Base-by-base conservation (phyloP, 768 basidiomycete species). In the Leccinellum rugosiceps region DNA sequence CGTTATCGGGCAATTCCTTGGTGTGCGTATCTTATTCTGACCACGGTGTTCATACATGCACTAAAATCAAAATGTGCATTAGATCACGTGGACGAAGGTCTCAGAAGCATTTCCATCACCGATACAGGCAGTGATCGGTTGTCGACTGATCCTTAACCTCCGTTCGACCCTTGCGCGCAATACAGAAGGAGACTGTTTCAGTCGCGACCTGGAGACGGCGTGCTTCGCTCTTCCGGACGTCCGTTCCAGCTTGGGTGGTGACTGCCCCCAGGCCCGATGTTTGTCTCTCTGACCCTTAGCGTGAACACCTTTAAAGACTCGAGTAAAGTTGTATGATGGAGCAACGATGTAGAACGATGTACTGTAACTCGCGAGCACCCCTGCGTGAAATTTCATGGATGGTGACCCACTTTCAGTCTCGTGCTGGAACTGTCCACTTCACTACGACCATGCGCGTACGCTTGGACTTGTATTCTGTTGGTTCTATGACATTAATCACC, bases 31-130 rank as follows among this genome's bases (percentile, higher is more conserved):
- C 21, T n/a, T 23, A 25, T 13, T 21, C 46, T 28, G 26, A 23
- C 21, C 17, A 6, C 9, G 5, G 14, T 28, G 15, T 25, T 13
- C n/a, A 31, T 31, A 19, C 19, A 9, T 21, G n/a, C 1, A 19
- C 11, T n/a, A 8, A n/a, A 25, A 11, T 45, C 28, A 6, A 13
- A 19, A 30, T 19, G 21, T 23, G 3, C 30, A 19, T 15, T 8
- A 49, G 49, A 5, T 34, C 13, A 4, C 2, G 21, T 63, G 62
- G 62, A n/a, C 4, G 10, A 8, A 58, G 38, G 23, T 63, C n/a
- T 53, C 56, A 31, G 34, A 58, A 21, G 51, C 15, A 9, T 58
- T 55, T 19, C 57, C 49, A 13, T 48, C 46, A 3, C 44, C 52
- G 6, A 45, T 34, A 15, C 19, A 50, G 32, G 49, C 10, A 14